phyloP scores from a whole-genome alignment of 2,329 filamentous ascomycete genomes.

The Aspergillus sp. region DNA sequence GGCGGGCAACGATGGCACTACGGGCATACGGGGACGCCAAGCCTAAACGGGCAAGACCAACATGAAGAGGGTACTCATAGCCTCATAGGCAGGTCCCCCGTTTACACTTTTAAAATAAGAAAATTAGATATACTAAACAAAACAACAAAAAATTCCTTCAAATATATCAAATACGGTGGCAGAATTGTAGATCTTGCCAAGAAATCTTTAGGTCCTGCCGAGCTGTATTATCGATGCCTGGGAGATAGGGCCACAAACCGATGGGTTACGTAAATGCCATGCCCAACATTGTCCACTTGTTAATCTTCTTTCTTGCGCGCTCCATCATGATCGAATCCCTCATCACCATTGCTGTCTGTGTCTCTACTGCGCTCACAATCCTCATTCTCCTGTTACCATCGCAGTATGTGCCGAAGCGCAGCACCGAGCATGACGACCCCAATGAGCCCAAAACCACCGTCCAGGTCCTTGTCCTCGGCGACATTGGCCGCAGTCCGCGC shows the following conservation, averaged over 20 bases:
- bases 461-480: slow-evolving; percentile 87
- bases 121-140: too few relatives aligned
- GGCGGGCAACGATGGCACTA: too few relatives aligned
- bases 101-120: too few relatives aligned
- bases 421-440: slow-evolving; percentile 21
- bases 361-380: slow-evolving; percentile 50
- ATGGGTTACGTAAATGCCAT: background rate
- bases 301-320: background rate
- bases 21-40: too few relatives aligned
- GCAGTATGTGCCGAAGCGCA: slow-evolving; percentile 45
- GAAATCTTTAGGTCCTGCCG: too few relatives aligned
- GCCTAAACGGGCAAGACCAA: too few relatives aligned
- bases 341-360: slow-evolving; percentile 36
- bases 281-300: background rate
- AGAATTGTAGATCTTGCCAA: too few relatives aligned
- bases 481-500: slow-evolving; percentile 90
- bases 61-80: too few relatives aligned
- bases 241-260: background rate
- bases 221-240: too few relatives aligned
- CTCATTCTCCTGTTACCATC: slow-evolving; percentile 54
- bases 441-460: slow-evolving; percentile 49
- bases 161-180: too few relatives aligned
- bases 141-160: too few relatives aligned
- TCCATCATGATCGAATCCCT: slow-evolving; percentile 33
- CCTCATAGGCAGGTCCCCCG: too few relatives aligned